Evolutionary conservation across 305 asterid species (phyloP), one percentile per base, ranked within the genome.

Genomic region (Nicotiana rustica): DNA sequence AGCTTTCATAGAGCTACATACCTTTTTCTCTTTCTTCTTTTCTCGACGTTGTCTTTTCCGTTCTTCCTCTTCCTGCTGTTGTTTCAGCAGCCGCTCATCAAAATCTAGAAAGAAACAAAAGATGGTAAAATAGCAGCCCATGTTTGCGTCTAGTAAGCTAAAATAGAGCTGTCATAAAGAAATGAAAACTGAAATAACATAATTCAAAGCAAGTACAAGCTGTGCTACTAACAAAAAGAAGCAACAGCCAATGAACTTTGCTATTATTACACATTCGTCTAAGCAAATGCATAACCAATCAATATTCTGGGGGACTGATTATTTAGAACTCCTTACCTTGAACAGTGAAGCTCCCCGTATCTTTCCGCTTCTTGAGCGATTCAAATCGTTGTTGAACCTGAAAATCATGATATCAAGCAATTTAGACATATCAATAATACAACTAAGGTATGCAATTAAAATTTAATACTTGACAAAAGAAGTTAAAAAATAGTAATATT

Each of bases 21-120:
- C 99, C 99, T 96, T 96, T 91, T 94, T 96, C 89, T 96, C 99
- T 89, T 96, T 96, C 94, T 96, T 96, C 85, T 91, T 96, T 88
- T 96, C 99, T 81, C 98, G 86, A 18, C 97, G 95, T 82, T 85
- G 93, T 49, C 98, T 95, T 86, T 96, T 96, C 82, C 94, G 90
- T 87, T 96, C 99, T 84, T 96, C 99, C 89, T 96, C 99, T 85
- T 96, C 98, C 88, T 94, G 95, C 87, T 96, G 97, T 82, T 92
- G 98, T 86, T 94, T 96, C 88, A 94, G 77, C 79, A 96, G 88
- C 83, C 98, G 90, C 86, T 94, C 99, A 56, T 96, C 99, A 18
- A 96, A 92, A 88, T 96, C 99, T 96, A 76, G 33, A 71, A 87
- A 61, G 15, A 69, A 83, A 66, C 75, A 33, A 67, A 47, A 69